Evolutionary conservation across 2,329 filamentous ascomycete genomes (phyloP).

Genomic region (Metarhizium robertsii): DNA sequence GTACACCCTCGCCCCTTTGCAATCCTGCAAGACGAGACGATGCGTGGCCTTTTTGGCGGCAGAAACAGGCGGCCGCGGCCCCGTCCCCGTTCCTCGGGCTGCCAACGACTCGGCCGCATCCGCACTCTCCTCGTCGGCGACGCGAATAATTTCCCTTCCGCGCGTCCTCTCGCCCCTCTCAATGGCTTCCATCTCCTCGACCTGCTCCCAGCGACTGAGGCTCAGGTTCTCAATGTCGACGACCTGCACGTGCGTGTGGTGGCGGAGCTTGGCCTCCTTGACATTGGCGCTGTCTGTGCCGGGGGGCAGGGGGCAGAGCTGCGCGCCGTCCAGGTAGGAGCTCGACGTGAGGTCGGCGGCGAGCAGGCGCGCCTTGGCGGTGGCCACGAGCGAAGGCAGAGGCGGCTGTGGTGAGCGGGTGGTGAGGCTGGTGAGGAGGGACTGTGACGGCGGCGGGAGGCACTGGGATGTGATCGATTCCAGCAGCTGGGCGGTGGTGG

Average conservation of each 20-base stretch:
- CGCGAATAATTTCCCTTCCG: constrained; percentile 74
- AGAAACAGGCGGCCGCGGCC: not conserved
- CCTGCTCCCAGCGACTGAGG: constrained; percentile 73
- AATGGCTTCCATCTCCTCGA: constrained; percentile 69
- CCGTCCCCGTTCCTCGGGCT: constrained; percentile 20
- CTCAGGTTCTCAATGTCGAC: constrained; percentile 79
- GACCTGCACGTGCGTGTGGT: constrained; percentile 68
- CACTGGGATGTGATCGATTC: constrained; percentile 40
- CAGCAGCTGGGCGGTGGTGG: constrained; percentile 18
- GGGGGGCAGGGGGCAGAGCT: constrained; percentile 37
- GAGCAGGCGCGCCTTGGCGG: constrained; percentile 71
- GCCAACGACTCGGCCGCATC: constrained; percentile 35
- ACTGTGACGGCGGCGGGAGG: constrained; percentile 39
- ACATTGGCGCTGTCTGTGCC: constrained; percentile 42
- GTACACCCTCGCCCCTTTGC: constrained; percentile 56
- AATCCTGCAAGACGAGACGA: constrained; percentile 76
- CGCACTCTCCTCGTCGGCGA: constrained; percentile 29
- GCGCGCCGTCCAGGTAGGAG: constrained; percentile 34
- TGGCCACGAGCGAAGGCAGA: constrained; percentile 64
- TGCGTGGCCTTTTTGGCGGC: constrained; percentile 52
- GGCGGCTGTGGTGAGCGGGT: constrained; percentile 48
- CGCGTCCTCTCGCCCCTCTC: constrained; percentile 64
- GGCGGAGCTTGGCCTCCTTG: constrained; percentile 46
- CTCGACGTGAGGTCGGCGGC: constrained; percentile 59
- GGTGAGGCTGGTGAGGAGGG: constrained; percentile 58